phyloP scores from a whole-genome alignment of 805 yeast genomes.

The Yamadazyma endophytica region DNA sequence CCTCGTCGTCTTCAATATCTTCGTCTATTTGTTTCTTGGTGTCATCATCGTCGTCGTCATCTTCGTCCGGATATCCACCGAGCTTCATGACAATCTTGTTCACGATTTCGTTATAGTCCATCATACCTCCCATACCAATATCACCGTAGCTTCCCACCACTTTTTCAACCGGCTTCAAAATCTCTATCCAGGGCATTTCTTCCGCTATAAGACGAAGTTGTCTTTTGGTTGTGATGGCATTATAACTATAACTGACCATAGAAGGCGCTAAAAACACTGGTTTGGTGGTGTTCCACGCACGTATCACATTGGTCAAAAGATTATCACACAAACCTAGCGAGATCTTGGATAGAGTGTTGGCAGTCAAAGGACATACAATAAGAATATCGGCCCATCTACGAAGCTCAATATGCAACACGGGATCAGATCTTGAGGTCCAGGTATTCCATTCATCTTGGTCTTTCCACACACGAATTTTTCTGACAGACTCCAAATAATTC shows the following conservation, averaged over 20 bases:
- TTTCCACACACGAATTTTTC: constrained; percentile 50
- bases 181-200: constrained; percentile 93
- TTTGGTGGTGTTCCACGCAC: constrained; percentile 93
- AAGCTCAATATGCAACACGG: constrained; percentile 90
- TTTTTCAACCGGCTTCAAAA: constrained; percentile 92
- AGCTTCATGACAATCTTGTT: constrained; percentile 75
- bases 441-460: constrained; percentile 61
- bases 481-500: constrained; percentile 30
- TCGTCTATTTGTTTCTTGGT: constrained; percentile 24
- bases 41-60: constrained; percentile 44
- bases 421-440: constrained; percentile 82
- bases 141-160: constrained; percentile 92
- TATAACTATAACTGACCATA: constrained; percentile 90
- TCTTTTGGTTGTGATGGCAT: constrained; percentile 80
- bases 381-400: constrained; percentile 96
- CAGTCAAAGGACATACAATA: constrained; percentile 90
- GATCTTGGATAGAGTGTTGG: constrained; percentile 86
- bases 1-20: constrained; percentile 39
- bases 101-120: constrained; percentile 94
- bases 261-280: constrained; percentile 93
- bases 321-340: constrained; percentile 92
- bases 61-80: constrained; percentile 48
- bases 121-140: constrained; percentile 99
- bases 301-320: constrained; percentile 78
- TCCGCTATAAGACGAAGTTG: constrained; percentile 74